Conservation (phyloP, 2,329 filamentous ascomycete genomes). For the Penicillium thymicola region DNA sequence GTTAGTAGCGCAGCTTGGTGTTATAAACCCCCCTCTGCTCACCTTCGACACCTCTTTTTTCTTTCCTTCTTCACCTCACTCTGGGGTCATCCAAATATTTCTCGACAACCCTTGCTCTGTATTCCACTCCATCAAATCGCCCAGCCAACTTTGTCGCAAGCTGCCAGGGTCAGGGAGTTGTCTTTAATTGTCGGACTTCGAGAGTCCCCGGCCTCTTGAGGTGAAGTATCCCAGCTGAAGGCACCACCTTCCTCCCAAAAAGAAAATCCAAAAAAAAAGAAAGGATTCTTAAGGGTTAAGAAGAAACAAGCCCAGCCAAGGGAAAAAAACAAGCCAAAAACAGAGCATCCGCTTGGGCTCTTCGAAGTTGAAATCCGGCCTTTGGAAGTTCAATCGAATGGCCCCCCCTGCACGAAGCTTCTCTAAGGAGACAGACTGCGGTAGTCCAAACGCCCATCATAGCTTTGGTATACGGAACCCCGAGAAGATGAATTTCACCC, state of each 20-base stretch:
- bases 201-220: conserved; percentile 13
- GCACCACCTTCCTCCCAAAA: neutral
- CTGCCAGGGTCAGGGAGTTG: conserved; percentile 10
- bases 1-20: neutral
- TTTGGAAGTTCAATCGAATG: conserved; percentile 14
- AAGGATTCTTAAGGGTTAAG: neutral
- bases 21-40: neutral
- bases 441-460: conserved; percentile 1
- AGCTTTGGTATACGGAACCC: neutral
- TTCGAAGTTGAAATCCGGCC: conserved; percentile 20
- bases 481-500: neutral
- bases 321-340: conserved; percentile 5
- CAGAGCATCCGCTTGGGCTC: conserved; percentile 4
- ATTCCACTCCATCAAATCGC: neutral
- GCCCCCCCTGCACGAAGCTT: conserved; percentile 6
- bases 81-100: neutral
- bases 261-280: neutral
- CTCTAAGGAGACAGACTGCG: neutral
- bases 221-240: conserved; percentile 5
- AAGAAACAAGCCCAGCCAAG: neutral
- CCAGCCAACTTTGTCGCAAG: conserved; percentile 9
- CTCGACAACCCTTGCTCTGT: neutral
- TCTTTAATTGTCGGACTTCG: conserved; percentile 19
- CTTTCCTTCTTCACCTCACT: conserved; percentile 6
- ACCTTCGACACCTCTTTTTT: neutral